Percentiles rank a stretch among this genome's conserved stretches.
Conservation (phyloP, 805 yeast species). For the Wickerhamomyces mucosus region DNA sequence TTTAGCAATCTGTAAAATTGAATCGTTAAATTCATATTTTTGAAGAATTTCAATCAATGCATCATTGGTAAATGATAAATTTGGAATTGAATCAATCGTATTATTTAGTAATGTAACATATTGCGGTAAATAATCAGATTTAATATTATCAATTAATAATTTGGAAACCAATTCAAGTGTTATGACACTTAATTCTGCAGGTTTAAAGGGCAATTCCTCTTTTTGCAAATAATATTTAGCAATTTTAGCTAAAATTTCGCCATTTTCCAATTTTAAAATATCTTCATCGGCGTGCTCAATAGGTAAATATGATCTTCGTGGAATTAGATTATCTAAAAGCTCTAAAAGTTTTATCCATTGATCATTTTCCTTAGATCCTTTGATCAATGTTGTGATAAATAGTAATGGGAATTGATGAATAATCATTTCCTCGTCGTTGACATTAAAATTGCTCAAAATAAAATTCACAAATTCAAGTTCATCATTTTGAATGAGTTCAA, state of each 20-base stretch:
- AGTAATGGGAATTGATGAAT: constrained; percentile 68
- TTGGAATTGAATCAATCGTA: constrained; percentile 39
- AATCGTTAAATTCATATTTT: constrained; percentile 6
- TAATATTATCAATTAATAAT: constrained; percentile 17
- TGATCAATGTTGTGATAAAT: constrained; percentile 36
- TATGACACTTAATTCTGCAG: constrained; percentile 35
- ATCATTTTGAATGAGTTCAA: constrained; percentile 30
- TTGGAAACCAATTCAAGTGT: constrained; percentile 24
- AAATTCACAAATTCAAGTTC: constrained; percentile 45
- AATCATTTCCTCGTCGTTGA: constrained; percentile 82
- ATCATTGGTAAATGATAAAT: constrained; percentile 25
- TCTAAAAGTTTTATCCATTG: constrained; percentile 33
- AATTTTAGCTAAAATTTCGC: constrained; percentile 22
- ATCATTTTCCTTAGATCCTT: constrained; percentile 8
- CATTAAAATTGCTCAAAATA: constrained; percentile 54
- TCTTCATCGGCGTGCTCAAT: constrained; percentile 30
- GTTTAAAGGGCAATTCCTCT: constrained; percentile 29
- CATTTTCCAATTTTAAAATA: constrained; percentile 6
- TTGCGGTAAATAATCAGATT: constrained; percentile 15
- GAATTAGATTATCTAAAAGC: constrained; percentile 42
- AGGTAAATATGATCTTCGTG: constrained; percentile 55
- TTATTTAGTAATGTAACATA: constrained; percentile 26
- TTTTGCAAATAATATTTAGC: constrained; percentile 24
- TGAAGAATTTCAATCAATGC: constrained; percentile 22
- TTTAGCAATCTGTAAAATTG: constrained; percentile 21